These are phyloP conservation scores for Talaromyces marneffei DNA, from an alignment of 2,329 filamentous ascomycete genomes.

Conservation along the genomic window DNA sequence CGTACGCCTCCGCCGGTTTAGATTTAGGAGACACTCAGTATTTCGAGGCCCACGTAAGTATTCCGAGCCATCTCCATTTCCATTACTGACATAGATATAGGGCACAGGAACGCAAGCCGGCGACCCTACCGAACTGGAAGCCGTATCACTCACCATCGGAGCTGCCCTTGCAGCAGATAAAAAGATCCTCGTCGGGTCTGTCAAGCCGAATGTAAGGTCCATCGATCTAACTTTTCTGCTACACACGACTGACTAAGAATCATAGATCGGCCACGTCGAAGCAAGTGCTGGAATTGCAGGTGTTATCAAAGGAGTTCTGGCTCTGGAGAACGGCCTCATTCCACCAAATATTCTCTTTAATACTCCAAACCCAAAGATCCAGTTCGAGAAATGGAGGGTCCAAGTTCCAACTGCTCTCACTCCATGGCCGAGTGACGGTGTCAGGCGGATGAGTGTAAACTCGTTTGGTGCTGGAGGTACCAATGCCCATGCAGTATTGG, in stretches of 20 bases:
- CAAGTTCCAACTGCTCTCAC: slow-evolving; percentile 9
- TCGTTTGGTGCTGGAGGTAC: slow-evolving; percentile 31
- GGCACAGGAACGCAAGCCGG: slow-evolving; percentile 28
- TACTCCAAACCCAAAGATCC: slow-evolving; percentile 11
- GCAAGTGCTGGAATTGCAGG: slow-evolving; percentile 21
- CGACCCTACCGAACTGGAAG: slow-evolving; percentile 17
- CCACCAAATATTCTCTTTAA: slow-evolving; percentile 24
- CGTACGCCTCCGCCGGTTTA: neutral
- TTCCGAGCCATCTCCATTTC: neutral
- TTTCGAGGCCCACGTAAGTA: slow-evolving; percentile 34
- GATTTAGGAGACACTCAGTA: slow-evolving; percentile 26
- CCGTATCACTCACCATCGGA: neutral
- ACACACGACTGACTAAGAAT: neutral
- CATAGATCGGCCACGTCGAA: slow-evolving; percentile 30
- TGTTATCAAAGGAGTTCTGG: slow-evolving; percentile 25
- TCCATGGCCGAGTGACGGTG: slow-evolving; percentile 22
- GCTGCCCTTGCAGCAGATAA: neutral
- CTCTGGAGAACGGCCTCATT: slow-evolving; percentile 31
- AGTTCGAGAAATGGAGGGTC: slow-evolving; percentile 21
- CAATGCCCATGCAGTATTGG: slow-evolving; percentile 23
- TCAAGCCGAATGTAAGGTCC: neutral
- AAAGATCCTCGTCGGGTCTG: neutral
- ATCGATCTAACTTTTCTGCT: neutral
- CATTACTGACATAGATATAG: neutral
- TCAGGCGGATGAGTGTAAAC: slow-evolving; percentile 30